Evolutionary conservation across 306 rosid genomes (phyloP).

Genomic region (Trifolium dubium): DNA sequence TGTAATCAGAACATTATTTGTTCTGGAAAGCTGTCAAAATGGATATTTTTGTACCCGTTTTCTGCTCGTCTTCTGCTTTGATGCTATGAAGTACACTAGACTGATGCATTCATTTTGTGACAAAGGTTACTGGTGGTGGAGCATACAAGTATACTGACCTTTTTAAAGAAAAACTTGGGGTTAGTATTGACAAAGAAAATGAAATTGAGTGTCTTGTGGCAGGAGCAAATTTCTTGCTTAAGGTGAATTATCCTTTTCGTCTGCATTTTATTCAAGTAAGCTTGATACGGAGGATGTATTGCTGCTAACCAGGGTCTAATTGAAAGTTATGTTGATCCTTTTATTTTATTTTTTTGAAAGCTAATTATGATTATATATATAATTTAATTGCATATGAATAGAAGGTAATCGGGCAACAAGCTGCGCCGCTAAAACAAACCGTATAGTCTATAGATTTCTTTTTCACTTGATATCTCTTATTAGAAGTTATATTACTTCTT

Average conservation of each 20-base stretch:
- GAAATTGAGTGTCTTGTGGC: conserved; percentile 98
- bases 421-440: too few relatives aligned
- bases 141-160: conserved; percentile 97
- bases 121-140: conserved; percentile 99
- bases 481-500: conserved; percentile 57
- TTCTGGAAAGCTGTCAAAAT: conserved; percentile 22
- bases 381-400: too few relatives aligned
- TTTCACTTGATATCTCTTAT: conserved; percentile 45
- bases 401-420: too few relatives aligned
- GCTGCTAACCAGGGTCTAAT: conserved; percentile 27
- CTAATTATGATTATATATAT: too few relatives aligned
- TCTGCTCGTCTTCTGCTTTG: conserved; percentile 8
- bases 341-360: too few relatives aligned
- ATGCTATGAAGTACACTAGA: conserved; percentile 37
- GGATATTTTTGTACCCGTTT: conserved; percentile 1
- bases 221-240: conserved; percentile 95
- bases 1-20: neutral
- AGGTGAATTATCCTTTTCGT: conserved; percentile 62
- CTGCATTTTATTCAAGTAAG: conserved; percentile 18
- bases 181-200: conserved; percentile 95
- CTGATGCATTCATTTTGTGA: conserved; percentile 43
- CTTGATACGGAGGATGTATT: conserved; percentile 18
- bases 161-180: conserved; percentile 97
- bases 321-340: conserved; percentile 28
- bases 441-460: too few relatives aligned